Percentiles rank a stretch among this genome's conserved stretches.
These are phyloP conservation scores for Trametes villosa DNA, from an alignment of 768 basidiomycete genomes.

Conservation along the genomic window DNA sequence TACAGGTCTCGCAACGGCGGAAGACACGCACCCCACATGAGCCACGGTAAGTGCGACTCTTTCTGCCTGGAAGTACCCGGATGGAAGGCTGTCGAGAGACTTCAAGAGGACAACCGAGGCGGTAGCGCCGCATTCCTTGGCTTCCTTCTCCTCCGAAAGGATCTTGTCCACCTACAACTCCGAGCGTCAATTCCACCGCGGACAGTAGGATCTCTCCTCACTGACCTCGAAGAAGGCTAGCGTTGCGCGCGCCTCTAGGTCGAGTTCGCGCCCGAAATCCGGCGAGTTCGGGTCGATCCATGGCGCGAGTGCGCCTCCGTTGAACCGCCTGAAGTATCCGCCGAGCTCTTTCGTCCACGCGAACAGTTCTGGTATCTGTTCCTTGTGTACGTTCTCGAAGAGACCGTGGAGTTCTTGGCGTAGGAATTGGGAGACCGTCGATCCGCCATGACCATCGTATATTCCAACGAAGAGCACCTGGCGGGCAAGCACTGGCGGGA, in stretches of 20 bases:
- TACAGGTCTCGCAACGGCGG: background rate
- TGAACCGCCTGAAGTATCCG: conserved; percentile 91
- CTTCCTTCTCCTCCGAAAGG: conserved; percentile 67
- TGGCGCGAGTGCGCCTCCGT: conserved; percentile 75
- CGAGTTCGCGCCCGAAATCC: conserved; percentile 44
- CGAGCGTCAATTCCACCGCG: too few species aligned
- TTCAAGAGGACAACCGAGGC: conserved; percentile 93
- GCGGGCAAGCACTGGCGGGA: conserved; percentile 59
- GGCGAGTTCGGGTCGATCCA: conserved; percentile 51
- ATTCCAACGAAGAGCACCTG: conserved; percentile 89
- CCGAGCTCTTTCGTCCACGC: conserved; percentile 79
- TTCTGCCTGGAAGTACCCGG: conserved; percentile 83
- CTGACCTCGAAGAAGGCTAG: conserved; percentile 85
- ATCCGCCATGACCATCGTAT: conserved; percentile 94
- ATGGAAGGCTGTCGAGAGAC: conserved; percentile 77
- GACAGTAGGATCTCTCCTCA: background rate
- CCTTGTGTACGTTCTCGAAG: conserved; percentile 77
- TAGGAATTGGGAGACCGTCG: conserved; percentile 85
- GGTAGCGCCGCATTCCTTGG: conserved; percentile 84
- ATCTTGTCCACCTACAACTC: conserved; percentile 69
- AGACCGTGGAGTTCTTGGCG: conserved; percentile 84
- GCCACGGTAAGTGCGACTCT: conserved; percentile 83
- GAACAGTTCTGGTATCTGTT: conserved; percentile 73
- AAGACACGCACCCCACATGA: conserved; percentile 81
- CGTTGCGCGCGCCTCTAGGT: conserved; percentile 85